Evolutionary conservation across 495 filamentous ascomycete genomes (phyloP).

Genomic region (Tuber calosporum): DNA sequence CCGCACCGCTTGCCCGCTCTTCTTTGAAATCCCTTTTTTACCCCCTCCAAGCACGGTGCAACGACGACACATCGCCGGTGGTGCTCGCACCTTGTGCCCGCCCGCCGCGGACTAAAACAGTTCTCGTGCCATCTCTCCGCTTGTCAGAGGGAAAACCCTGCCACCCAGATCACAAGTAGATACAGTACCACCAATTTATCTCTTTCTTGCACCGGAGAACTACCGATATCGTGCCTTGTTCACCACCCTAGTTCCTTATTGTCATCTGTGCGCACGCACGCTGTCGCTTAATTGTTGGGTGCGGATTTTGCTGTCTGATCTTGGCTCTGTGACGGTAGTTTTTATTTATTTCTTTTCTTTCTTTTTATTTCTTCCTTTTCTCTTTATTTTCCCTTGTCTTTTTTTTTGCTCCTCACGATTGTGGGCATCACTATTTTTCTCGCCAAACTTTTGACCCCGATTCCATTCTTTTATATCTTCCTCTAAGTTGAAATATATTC

Average conservation of each 20-base stretch:
- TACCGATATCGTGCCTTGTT: background rate
- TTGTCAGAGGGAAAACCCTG: background rate
- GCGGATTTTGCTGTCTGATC: conserved; percentile 6
- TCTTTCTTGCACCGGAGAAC: background rate
- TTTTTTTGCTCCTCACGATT: background rate
- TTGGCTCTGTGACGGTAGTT: conserved; percentile 7
- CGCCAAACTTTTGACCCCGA: background rate
- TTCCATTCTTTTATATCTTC: background rate
- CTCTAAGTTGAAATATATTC: background rate
- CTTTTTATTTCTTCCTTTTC: background rate
- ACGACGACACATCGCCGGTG: no score
- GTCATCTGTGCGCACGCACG: background rate
- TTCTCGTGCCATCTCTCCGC: background rate
- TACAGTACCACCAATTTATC: conserved; percentile 1
- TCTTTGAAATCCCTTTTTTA: conserved; percentile 1
- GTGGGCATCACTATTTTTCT: background rate
- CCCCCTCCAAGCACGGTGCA: background rate
- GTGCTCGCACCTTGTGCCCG: background rate
- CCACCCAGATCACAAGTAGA: background rate
- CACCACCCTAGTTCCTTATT: background rate
- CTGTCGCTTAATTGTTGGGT: conserved; percentile 6
- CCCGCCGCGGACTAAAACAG: background rate
- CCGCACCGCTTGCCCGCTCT: background rate
- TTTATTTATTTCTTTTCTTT: background rate
- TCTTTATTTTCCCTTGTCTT: background rate